Base-by-base conservation (phyloP, 2,329 filamentous ascomycete genomes). In the Fusarium subtropicale region DNA sequence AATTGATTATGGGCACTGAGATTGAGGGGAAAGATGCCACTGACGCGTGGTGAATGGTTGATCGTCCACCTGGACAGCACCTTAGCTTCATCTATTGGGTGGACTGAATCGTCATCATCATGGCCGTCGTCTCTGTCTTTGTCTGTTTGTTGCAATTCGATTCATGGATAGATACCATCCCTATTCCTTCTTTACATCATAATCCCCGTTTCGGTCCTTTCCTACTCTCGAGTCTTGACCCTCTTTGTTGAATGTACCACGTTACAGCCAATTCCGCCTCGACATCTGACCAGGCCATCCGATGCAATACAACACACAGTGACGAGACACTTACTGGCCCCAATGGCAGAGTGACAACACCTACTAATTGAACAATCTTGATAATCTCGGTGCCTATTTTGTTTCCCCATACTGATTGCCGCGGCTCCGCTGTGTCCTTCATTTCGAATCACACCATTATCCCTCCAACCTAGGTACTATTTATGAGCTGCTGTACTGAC, bases 21-120 rank as follows among this genome's bases (percentile, higher is more conserved):
- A 64, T 53, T 54, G 62, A 65, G 62, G 64, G 56, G 62, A 50
- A 50, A 54, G 31, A 67, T 67, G 64, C 62, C 57, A 63, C 44
- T 69, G 48, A n/a, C 39, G 46, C 22, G 41, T 58, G 56, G 62
- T 56, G 56, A 61, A 54, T 69, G 66, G 66, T 39, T 58, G 60
- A 41, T 55, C 5, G 15, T 41, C 50, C 28, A 34, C 33, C 44
- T 28, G 36, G 31, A 38, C 33, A 45, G 42, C 44, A 24, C 20
- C 15, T 50, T 50, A 50, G 20, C 48, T 51, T 39, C 48, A 22
- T 26, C n/a, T 12, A 52, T 58, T 36, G 42, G 34, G 31, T 30
- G 30, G 30, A n/a, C 53, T 54, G 41, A 54, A 54, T 28, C 28
- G 45, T 38, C 44, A 47, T 64, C 61, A 34, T 54, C 61, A 66